phyloP scores from a whole-genome alignment of 345 rosid species.

The Moringa oleifera region DNA sequence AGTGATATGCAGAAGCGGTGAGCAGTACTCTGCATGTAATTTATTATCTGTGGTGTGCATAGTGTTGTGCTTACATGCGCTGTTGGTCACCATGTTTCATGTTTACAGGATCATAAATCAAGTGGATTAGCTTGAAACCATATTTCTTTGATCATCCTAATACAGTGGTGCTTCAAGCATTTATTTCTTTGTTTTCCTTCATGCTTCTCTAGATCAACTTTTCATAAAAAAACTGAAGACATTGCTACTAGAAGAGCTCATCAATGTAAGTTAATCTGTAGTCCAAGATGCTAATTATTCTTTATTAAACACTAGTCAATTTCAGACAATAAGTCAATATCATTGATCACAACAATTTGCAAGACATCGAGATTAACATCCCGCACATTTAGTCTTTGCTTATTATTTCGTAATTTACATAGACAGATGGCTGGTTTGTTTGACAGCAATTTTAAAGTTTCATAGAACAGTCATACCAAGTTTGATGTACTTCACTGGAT shows the following conservation, averaged over 20 bases:
- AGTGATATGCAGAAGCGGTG: neutral
- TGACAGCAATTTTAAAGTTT: conserved; percentile 16
- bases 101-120: neutral
- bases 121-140: neutral
- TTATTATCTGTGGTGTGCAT: neutral
- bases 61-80: too few relatives aligned
- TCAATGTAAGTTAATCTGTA: neutral
- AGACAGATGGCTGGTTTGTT: neutral
- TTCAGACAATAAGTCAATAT: neutral
- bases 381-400: neutral
- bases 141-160: neutral
- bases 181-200: neutral
- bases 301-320: neutral
- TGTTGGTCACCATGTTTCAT: too few relatives aligned
- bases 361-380: neutral
- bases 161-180: neutral
- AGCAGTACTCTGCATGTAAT: neutral
- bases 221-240: too few relatives aligned
- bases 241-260: neutral
- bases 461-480: conserved; percentile 21
- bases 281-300: neutral
- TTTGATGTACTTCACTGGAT: conserved; percentile 12
- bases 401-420: neutral
- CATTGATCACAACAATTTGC: neutral
- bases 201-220: neutral